Evolutionary conservation across 2,329 filamentous ascomycete genomes (phyloP).

Genomic region (Capronia coronata): DNA sequence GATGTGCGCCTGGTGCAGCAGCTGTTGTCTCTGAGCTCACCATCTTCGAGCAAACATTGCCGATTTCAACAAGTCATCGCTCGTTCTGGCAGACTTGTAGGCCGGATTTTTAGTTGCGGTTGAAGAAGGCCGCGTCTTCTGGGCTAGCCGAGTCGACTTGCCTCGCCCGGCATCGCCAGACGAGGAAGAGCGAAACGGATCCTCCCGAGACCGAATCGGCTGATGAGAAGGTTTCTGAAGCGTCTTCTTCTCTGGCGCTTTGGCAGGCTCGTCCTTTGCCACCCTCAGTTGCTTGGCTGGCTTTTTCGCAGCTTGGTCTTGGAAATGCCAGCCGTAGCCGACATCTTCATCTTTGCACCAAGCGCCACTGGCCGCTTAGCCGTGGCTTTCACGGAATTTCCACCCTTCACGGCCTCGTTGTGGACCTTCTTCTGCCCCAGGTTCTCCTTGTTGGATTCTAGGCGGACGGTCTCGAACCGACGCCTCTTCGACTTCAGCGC

Average conservation of each 20-base stretch:
- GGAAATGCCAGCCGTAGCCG: neutral
- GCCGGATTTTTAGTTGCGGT: too few species aligned
- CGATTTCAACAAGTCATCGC: neutral
- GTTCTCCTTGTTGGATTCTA: constrained; percentile 8
- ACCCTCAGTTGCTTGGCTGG: neutral
- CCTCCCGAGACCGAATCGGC: neutral
- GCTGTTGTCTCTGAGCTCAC: neutral
- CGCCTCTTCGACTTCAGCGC: neutral
- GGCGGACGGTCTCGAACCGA: constrained; percentile 1
- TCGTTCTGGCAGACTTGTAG: neutral
- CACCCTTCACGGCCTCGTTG: neutral
- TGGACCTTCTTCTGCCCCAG: neutral
- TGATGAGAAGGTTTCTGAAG: neutral
- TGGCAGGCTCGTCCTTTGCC: neutral
- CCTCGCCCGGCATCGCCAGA: neutral
- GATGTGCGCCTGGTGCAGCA: neutral
- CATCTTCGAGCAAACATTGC: neutral
- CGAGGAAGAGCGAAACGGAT: neutral
- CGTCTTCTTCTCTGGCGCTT: neutral
- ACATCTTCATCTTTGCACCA: neutral
- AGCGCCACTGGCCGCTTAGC: neutral
- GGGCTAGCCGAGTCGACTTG: neutral
- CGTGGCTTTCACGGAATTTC: neutral
- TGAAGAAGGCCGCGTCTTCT: neutral
- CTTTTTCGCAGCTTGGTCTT: constrained; percentile 2